Evolutionary conservation across 352 stramenopile species (phyloP).

Genomic region (Stramenopiles sp.): DNA sequence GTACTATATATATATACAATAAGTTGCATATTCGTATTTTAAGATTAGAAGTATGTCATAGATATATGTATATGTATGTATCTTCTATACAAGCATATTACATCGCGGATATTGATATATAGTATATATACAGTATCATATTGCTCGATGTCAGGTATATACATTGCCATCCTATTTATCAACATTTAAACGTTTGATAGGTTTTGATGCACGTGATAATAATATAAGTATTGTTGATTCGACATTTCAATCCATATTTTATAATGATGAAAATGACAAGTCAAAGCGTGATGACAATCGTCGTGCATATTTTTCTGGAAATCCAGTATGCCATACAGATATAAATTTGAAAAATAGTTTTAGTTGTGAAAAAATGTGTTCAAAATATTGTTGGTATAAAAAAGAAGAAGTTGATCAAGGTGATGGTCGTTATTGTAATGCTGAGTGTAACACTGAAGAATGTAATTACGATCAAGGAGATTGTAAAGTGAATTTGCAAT

Average conservation of each 20-base stretch:
- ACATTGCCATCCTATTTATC: background rate
- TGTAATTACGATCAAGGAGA: constrained; percentile 12
- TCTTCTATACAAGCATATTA: too few species aligned
- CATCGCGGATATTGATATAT: too few species aligned
- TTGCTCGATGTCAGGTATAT: background rate
- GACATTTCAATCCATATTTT: background rate
- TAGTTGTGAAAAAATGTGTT: constrained; percentile 10
- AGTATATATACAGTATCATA: too few species aligned
- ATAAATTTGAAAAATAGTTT: background rate
- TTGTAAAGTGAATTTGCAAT: constrained; percentile 12
- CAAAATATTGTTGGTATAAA: constrained; percentile 12
- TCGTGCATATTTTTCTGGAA: background rate
- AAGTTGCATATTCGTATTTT: too few species aligned
- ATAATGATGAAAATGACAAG: background rate
- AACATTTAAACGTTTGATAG: background rate
- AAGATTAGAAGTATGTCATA: too few species aligned
- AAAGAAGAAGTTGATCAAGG: constrained; percentile 5
- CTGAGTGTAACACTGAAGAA: constrained; percentile 11
- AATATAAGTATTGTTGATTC: background rate
- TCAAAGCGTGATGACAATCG: background rate
- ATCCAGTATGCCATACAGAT: background rate
- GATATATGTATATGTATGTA: too few species aligned
- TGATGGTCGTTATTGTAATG: constrained; percentile 8
- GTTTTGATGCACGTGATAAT: background rate
- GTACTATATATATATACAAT: too few species aligned